These are phyloP conservation scores for Schoenoplectus tabernaemontani DNA, from an alignment of 202 grass and related monocot genomes.

Conservation along the genomic window DNA sequence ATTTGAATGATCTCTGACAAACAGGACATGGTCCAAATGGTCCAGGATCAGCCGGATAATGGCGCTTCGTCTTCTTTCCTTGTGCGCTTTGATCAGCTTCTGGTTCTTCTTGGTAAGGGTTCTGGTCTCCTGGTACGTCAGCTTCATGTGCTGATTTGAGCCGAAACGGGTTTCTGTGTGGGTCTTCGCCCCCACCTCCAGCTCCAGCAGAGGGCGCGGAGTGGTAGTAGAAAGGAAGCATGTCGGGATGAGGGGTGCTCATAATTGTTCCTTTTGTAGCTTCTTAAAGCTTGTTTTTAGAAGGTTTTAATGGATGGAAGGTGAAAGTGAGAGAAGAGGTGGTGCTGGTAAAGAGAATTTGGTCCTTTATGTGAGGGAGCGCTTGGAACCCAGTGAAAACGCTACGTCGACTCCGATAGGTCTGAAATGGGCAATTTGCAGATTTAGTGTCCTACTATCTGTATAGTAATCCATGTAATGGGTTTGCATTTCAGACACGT, in stretches of 20 bases:
- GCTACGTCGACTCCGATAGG: not conserved
- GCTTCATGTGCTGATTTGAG: constrained; percentile 22
- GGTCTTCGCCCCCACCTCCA: constrained; percentile 5
- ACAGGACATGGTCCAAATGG: constrained; percentile 19
- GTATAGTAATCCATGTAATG: not conserved
- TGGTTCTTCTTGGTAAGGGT: constrained; percentile 1
- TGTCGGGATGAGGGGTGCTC: constrained; percentile 4
- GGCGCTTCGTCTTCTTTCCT: not conserved
- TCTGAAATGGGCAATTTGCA: not conserved
- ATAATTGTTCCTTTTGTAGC: not conserved
- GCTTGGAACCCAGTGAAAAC: constrained; percentile 11
- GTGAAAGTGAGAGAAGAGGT: constrained; percentile 19
- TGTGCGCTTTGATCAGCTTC: not conserved
- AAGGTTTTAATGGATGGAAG: constrained; percentile 16
- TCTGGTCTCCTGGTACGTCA: not conserved
- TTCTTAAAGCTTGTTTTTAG: constrained; percentile 9
- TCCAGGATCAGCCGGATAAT: not conserved
- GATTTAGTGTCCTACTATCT: not conserved
- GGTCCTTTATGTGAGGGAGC: not conserved
- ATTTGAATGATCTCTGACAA: constrained; percentile 25
- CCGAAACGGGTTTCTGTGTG: not conserved
- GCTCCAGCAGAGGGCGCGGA: not conserved
- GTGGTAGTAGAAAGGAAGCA: constrained; percentile 6
- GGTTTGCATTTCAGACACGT: not conserved
- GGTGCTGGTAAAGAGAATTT: constrained; percentile 12